Evolutionary conservation across 2,329 filamentous ascomycete genomes (phyloP), one percentile per base, ranked within the genome.

Genomic region (Pseudogymnoascus verrucosus): DNA sequence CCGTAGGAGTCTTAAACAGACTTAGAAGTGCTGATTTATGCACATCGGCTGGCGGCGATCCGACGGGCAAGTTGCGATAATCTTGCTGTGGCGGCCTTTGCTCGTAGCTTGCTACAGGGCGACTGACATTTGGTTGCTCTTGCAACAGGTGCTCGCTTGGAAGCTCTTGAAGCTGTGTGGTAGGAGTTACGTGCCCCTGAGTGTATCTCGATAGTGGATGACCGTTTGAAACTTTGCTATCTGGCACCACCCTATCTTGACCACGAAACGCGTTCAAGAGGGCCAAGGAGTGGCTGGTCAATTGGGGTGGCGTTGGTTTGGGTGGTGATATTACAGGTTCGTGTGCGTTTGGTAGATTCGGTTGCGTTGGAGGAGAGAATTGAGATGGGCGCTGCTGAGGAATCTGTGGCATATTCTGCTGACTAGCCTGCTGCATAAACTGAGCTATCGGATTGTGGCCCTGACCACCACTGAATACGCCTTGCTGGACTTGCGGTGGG

Each of bases 401-500:
- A 16, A 7, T 64, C 54, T 19, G 51, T 28, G 21, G 67, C 62
- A 31, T 57, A 21, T 57, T 57, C 60, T 26, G 64, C 16, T 62
- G 31, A 28, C 62, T 36, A 5, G 61, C 66, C 16, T 69, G 66
- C 40, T 69, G 66, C 42, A 71, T 69, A 37, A 68, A 61, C 57
- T 74, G 68, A 44, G 73, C 73, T 26, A 68, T 69, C 63, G 67
- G 69, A 62, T 67, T 63, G 67, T 73, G 59, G 71, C 74, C 54
- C 68, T 70, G 54, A 68, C 72, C 65, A 70, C 76, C 26, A 74
- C 79, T 78, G 47, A 84, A 80, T 63, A 83, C 74, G 5, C 79
- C 78, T 65, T 80, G 79, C 64, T 85, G 83, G 1, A 84, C 80
- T 57, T 84, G 81, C 5, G 82, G 83, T 28, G 82, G 83, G 10